Percentiles rank a stretch among this genome's conserved stretches.
Evolutionary conservation across 768 basidiomycete genomes (phyloP).

Genomic region (Roridomyces roridus): DNA sequence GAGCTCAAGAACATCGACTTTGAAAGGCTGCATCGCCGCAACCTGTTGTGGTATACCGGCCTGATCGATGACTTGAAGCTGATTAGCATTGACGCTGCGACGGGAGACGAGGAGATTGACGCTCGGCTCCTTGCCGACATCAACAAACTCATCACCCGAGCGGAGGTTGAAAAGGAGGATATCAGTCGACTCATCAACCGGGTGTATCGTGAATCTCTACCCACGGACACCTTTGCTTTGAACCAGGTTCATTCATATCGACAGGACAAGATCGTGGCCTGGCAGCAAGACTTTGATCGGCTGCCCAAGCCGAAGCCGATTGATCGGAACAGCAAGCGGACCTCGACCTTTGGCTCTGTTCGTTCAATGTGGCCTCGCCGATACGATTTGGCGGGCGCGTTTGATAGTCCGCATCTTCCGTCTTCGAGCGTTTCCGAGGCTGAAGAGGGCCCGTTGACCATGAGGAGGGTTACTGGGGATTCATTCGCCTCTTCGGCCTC

Average conservation of each 20-base stretch:
- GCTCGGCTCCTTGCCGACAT: conserved; percentile 66
- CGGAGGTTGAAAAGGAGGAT: conserved; percentile 77
- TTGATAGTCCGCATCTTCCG: conserved; percentile 60
- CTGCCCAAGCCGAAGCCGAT: conserved; percentile 73
- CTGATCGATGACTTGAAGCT: conserved; percentile 78
- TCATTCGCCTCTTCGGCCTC: conserved; percentile 70
- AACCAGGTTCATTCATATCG: conserved; percentile 86
- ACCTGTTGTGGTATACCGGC: conserved; percentile 75
- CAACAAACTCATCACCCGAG: conserved; percentile 70
- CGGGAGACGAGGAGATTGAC: conserved; percentile 77
- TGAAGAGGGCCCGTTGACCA: conserved; percentile 61
- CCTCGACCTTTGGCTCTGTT: conserved; percentile 73
- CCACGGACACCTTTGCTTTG: conserved; percentile 86
- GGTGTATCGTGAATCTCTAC: conserved; percentile 80
- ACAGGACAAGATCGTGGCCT: conserved; percentile 95
- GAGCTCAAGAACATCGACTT: conserved; percentile 94
- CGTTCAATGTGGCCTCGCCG: conserved; percentile 75
- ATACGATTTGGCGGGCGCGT: conserved; percentile 58
- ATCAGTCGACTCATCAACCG: conserved; percentile 75
- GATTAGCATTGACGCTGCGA: conserved; percentile 80
- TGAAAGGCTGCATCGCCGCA: conserved; percentile 73
- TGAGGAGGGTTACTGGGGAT: conserved; percentile 57
- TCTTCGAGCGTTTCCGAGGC: conserved; percentile 78
- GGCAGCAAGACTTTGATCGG: conserved; percentile 92
- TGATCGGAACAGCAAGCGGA: conserved; percentile 58